These are phyloP conservation scores for Verticillium nonalfalfae DNA, from an alignment of 2,329 filamentous ascomycete genomes.

Conservation along the genomic window DNA sequence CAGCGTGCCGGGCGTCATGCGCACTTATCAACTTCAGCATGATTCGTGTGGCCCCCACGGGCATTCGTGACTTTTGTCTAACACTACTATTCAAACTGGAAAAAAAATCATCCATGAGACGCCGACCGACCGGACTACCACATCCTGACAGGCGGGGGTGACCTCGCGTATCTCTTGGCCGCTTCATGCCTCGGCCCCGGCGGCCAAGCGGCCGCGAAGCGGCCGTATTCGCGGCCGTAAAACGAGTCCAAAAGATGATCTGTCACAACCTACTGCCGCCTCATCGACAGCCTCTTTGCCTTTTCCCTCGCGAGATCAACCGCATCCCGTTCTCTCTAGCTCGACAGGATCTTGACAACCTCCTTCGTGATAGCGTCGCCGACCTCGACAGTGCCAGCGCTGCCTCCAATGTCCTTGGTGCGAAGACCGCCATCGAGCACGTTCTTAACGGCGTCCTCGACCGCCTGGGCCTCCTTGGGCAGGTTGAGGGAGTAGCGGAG, in stretches of 20 bases:
- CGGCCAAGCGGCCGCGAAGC: background rate
- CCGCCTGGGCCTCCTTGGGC: slow-evolving; percentile 66
- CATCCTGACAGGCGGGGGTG: background rate
- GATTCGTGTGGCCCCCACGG: background rate
- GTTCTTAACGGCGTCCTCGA: slow-evolving; percentile 75
- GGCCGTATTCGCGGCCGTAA: too few relatives aligned
- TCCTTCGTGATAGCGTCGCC: slow-evolving; percentile 73
- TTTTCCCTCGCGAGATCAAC: background rate
- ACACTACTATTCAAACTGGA: background rate
- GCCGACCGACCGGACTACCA: background rate
- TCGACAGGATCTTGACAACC: slow-evolving; percentile 61
- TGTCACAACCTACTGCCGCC: background rate
- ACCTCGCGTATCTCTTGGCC: background rate
- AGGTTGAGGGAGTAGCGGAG: slow-evolving; percentile 85
- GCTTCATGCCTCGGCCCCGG: background rate
- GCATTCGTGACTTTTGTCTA: background rate
- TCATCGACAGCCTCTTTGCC: background rate
- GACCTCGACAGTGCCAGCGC: slow-evolving; percentile 50
- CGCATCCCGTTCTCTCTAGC: slow-evolving; percentile 5
- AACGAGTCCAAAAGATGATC: background rate
- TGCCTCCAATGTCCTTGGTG: slow-evolving; percentile 82
- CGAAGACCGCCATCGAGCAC: slow-evolving; percentile 73
- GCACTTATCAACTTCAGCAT: too few relatives aligned
- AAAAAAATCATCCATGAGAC: background rate
- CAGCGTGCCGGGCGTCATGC: background rate